A percentile compares a stretch with the other conserved stretches of the same genome.
Evolutionary conservation across 2,329 filamentous ascomycete species (phyloP).

Genomic region (Trichoderma endophyticum): DNA sequence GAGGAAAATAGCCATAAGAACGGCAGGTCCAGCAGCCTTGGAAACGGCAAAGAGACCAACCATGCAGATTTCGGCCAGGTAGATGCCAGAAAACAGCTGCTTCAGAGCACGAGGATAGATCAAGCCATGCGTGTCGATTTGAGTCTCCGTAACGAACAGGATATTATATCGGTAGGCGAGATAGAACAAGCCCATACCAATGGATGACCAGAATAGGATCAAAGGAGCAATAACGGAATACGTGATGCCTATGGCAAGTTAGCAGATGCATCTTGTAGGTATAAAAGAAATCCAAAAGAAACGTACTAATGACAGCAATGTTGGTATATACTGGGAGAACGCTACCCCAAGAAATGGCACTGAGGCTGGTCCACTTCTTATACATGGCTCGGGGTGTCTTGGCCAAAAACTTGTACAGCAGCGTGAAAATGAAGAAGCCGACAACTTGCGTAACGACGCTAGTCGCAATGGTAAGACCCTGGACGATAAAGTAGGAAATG

Average conservation of each 20-base stretch:
- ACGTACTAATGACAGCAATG: conserved; percentile 63
- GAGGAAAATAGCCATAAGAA: conserved; percentile 72
- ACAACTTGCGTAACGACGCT: conserved; percentile 66
- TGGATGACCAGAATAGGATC: conserved; percentile 73
- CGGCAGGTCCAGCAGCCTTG: conserved; percentile 63
- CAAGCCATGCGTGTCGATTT: conserved; percentile 83
- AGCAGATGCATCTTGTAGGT: conserved; percentile 11
- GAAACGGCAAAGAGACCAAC: conserved; percentile 77
- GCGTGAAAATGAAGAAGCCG: conserved; percentile 63
- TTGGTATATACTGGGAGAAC: conserved; percentile 73
- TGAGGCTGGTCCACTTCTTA: conserved; percentile 65
- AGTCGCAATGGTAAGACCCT: conserved; percentile 75
- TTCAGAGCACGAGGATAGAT: conserved; percentile 86
- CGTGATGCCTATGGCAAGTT: conserved; percentile 52
- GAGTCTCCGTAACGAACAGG: conserved; percentile 73
- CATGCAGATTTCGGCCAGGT: conserved; percentile 74
- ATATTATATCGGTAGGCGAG: conserved; percentile 84
- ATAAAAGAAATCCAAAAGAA: neutral
- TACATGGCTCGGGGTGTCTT: conserved; percentile 78
- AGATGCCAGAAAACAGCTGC: conserved; percentile 78
- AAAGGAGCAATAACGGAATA: conserved; percentile 84
- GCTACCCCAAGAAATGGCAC: conserved; percentile 72
- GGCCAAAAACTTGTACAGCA: conserved; percentile 68
- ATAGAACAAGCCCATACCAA: conserved; percentile 77
- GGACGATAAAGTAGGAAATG: conserved; percentile 82